Percentiles rank a stretch among this genome's conserved stretches.
phyloP scores from a whole-genome alignment of 2,329 filamentous ascomycete species.

The Penicillium sp. region DNA sequence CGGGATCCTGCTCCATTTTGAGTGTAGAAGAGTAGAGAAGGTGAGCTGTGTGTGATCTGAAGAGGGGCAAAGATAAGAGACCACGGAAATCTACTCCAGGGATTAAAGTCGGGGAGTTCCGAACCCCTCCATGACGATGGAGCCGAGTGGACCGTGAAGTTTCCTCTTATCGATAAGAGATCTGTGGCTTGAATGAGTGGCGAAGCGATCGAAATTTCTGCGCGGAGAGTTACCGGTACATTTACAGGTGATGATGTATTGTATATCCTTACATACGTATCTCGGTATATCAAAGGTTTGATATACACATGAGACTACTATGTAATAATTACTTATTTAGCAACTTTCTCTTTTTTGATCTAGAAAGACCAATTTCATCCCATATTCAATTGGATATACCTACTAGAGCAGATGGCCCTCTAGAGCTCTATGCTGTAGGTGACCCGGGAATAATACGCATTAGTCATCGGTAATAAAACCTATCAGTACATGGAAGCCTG shows the following conservation, averaged over 20 bases:
- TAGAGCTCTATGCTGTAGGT: too few species aligned
- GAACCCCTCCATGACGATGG: slow-evolving; percentile 11
- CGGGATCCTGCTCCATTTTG: slow-evolving; percentile 45
- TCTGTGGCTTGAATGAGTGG: slow-evolving; percentile 14
- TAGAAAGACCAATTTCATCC: too few species aligned
- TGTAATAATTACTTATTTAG: too few species aligned
- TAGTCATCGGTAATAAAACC: slow-evolving; percentile 14
- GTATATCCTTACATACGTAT: neutral
- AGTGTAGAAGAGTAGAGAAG: neutral
- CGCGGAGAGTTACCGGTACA: neutral
- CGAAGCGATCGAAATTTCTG: slow-evolving; percentile 5
- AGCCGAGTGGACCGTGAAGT: slow-evolving; percentile 13
- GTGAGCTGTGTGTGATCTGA: neutral
- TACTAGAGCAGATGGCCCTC: too few species aligned
- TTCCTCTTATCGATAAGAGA: slow-evolving; percentile 30
- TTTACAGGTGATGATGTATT: neutral
- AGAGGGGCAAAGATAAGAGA: neutral
- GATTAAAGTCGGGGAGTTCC: slow-evolving; percentile 14
- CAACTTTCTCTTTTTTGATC: too few species aligned
- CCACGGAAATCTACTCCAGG: slow-evolving; percentile 2
- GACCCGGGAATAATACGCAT: neutral
- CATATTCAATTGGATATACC: neutral
- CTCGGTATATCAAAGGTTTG: too few species aligned
- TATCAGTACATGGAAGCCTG: slow-evolving; percentile 10
- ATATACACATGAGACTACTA: too few species aligned